A percentile compares a stretch with the other conserved stretches of the same genome.
Conservation (phyloP, 768 basidiomycete genomes). For the Pisolithus microcarpus region DNA sequence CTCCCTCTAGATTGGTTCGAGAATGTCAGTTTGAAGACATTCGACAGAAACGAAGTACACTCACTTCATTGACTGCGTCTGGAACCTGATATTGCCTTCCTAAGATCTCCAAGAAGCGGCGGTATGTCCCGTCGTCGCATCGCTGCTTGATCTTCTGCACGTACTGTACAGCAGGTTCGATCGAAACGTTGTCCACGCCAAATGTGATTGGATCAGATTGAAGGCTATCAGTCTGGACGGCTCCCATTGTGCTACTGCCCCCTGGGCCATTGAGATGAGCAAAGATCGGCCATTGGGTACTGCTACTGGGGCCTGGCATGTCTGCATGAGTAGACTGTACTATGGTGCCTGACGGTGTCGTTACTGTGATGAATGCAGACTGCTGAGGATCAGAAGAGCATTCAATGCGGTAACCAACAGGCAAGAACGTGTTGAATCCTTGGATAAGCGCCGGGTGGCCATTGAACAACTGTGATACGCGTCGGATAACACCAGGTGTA, state of each 20-base stretch:
- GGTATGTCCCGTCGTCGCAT: conserved; percentile 84
- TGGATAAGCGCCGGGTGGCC: conserved; percentile 89
- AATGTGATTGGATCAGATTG: conserved; percentile 20
- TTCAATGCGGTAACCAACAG: conserved; percentile 90
- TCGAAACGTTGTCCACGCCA: conserved; percentile 37
- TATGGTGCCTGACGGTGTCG: conserved; percentile 63
- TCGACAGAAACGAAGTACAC: conserved; percentile 9
- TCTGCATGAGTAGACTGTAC: conserved; percentile 48
- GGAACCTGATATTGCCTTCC: conserved; percentile 43
- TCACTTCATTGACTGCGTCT: conserved; percentile 55
- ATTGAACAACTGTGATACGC: conserved; percentile 88
- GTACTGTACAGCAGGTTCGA: conserved; percentile 83
- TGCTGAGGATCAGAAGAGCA: conserved; percentile 60
- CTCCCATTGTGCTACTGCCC: neutral
- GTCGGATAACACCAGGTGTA: conserved; percentile 94
- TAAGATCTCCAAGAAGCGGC: conserved; percentile 70
- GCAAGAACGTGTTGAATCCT: conserved; percentile 97
- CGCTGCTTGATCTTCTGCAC: conserved; percentile 96
- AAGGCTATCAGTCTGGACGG: conserved; percentile 5
- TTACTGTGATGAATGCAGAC: conserved; percentile 64
- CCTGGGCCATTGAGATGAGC: conserved; percentile 14
- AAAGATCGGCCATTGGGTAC: conserved; percentile 32
- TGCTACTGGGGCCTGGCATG: conserved; percentile 29
- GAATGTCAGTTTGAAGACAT: neutral
- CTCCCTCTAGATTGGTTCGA: conserved; percentile 41